Conservation (phyloP, 306 rosid genomes). For the Clitoria ternatea region DNA sequence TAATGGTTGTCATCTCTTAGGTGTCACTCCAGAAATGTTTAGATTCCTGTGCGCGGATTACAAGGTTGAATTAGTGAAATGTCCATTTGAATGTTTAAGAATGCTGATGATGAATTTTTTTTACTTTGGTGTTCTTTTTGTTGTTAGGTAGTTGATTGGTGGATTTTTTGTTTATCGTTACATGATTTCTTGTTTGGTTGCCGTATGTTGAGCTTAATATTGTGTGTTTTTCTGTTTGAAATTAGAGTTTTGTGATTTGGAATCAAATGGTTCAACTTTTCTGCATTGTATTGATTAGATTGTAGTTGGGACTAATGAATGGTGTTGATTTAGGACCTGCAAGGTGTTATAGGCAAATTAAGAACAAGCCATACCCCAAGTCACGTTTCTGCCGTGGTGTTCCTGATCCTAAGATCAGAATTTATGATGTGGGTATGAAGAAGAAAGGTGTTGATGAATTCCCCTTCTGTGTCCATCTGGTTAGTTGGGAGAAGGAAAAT, state of each 20-base stretch:
- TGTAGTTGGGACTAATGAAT: not conserved
- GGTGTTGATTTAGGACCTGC: slow-evolving; percentile 64
- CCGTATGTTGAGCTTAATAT: too few relatives aligned
- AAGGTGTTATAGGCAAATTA: slow-evolving; percentile 74
- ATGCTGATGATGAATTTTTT: too few relatives aligned
- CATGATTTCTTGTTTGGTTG: too few relatives aligned
- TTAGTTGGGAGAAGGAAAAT: slow-evolving; percentile 87
- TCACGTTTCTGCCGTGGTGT: slow-evolving; percentile 91
- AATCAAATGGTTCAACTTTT: not conserved
- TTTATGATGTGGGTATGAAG: slow-evolving; percentile 88
- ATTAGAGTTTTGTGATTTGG: not conserved
- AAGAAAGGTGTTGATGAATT: slow-evolving; percentile 88
- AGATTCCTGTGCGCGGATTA: too few relatives aligned
- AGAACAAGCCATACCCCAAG: slow-evolving; percentile 81
- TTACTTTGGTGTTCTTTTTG: too few relatives aligned
- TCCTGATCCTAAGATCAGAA: slow-evolving; percentile 86
- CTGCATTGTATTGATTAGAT: not conserved
- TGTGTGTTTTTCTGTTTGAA: not conserved
- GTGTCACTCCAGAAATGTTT: too few relatives aligned
- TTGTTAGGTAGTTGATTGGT: too few relatives aligned
- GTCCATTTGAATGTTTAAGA: too few relatives aligned
- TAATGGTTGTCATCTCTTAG: too few relatives aligned
- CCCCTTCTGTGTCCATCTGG: slow-evolving; percentile 86
- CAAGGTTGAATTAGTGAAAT: too few relatives aligned
- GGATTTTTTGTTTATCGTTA: too few relatives aligned